These are phyloP conservation scores for Fonsecaea multimorphosa DNA, from an alignment of 2,329 filamentous ascomycete genomes.

Conservation along the genomic window DNA sequence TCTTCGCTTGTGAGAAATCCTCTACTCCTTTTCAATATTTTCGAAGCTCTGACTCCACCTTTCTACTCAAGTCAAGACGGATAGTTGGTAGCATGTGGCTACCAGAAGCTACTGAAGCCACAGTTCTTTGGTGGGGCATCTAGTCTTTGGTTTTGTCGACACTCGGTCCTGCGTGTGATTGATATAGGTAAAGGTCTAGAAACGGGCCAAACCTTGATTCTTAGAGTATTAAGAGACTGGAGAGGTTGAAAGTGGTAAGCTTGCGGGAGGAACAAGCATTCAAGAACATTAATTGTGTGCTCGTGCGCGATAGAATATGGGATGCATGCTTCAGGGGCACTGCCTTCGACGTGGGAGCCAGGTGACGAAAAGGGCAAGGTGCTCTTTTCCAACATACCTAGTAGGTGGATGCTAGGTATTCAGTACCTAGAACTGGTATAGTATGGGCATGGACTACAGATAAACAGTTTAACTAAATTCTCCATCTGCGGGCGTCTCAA, in stretches of 20 bases:
- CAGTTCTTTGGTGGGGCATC: background rate
- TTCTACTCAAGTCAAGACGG: background rate
- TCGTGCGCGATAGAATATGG: background rate
- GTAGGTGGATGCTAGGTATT: no score
- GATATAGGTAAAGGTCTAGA: background rate
- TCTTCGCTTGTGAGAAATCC: background rate
- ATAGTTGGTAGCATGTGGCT: conserved; percentile 3
- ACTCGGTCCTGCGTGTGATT: background rate
- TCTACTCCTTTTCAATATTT: background rate
- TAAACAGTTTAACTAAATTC: background rate
- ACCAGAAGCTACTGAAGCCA: conserved; percentile 4
- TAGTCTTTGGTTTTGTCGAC: background rate
- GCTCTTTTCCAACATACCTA: background rate
- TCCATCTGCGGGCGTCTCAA: background rate
- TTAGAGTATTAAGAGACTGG: background rate
- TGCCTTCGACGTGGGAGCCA: background rate
- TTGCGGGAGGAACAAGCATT: background rate
- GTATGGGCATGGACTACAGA: background rate
- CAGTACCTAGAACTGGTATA: background rate
- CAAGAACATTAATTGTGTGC: background rate
- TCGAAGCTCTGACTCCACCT: background rate
- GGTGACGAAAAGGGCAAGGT: background rate
- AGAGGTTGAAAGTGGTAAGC: background rate
- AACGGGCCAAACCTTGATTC: background rate
- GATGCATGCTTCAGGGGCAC: background rate